These are phyloP conservation scores for Cercospora canescens DNA, from an alignment of 2,329 filamentous ascomycete species.

Conservation along the genomic window DNA sequence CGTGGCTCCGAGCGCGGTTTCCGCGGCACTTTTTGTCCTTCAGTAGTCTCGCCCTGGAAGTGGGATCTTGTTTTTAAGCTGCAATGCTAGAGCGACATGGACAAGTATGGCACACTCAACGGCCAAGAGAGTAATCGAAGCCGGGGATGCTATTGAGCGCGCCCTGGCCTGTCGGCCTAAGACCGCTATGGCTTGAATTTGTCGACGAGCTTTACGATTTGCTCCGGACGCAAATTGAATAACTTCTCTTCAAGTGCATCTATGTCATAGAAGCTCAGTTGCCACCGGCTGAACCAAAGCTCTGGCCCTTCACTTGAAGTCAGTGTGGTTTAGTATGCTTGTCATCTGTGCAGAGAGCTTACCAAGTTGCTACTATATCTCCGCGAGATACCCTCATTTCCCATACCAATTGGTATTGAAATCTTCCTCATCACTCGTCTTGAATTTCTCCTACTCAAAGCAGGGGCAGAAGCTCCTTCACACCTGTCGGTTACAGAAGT, in stretches of 20 bases:
- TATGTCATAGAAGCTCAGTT: not conserved
- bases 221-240: not conserved
- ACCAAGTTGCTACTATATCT: conserved; percentile 48
- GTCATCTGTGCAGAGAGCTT: not conserved
- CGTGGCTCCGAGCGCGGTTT: not conserved
- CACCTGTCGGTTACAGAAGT: conserved; percentile 16
- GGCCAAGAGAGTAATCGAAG: not conserved
- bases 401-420: conserved; percentile 49
- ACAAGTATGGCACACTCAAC: not conserved
- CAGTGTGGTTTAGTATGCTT: not conserved
- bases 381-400: conserved; percentile 42
- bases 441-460: conserved; percentile 27
- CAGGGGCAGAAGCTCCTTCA: conserved; percentile 3
- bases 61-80: not conserved
- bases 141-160: not conserved
- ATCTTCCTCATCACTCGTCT: conserved; percentile 40
- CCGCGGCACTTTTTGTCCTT: not conserved
- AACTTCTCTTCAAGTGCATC: not conserved
- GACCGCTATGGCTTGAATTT: not conserved
- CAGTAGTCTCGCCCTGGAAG: not conserved
- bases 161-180: not conserved
- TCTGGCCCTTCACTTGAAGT: not conserved
- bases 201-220: not conserved
- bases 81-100: not conserved
- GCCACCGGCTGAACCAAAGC: conserved; percentile 1